Base-by-base conservation (phyloP, 768 basidiomycete species). In the Porpolomopsis calyptriformis region DNA sequence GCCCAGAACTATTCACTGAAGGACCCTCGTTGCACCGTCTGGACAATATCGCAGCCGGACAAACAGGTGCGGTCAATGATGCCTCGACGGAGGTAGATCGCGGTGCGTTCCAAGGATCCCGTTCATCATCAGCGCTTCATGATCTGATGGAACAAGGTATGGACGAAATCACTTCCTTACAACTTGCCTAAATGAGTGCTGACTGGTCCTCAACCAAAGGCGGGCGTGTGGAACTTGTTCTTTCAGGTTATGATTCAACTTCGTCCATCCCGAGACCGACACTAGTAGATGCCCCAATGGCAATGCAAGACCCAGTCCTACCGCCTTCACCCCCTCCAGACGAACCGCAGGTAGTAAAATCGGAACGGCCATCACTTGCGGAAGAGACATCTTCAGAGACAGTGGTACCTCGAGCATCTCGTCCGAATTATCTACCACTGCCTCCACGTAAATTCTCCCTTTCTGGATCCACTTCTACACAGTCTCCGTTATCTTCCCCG, bases 81-180 rank as follows among this genome's bases (percentile, higher is more conserved):
- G 40, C 59, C 20, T 55, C 55, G 1, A 57, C 53, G 44, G 60
- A 58, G 8, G 60, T 62, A 6, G 65, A 67, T 47, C 59, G 60
- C 3, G 57, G 57, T 20, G 57, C 55, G 1, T 44, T 59, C 18
- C 58, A 59, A 18, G 55, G 60, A 23, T 57, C 61, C 23, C 55
- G 62, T 47, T 61, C 66, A 46, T 55, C 56, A 45, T 67, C 76
- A 36, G 79, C 73, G 0, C 66, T 84, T 64, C 77, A 81, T 45
- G 71, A 72, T 41, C 67, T 82, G 10, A 82, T 83, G 80, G 79
- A 85, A 48, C 72, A 78, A 56, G 76, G 73, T 72, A 49, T 19
- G 56, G n/a, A n/a, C n/a, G n/a, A n/a, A n/a, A n/a, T 4, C 29
- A 20, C 14, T 31, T 31, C 23, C 46, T 48, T 50, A 62, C 53